Percentiles rank a stretch among this genome's conserved stretches.
These are phyloP conservation scores for Astrephomene gubernaculifera DNA, from an alignment of 139 green algal genomes.

Conservation along the genomic window DNA sequence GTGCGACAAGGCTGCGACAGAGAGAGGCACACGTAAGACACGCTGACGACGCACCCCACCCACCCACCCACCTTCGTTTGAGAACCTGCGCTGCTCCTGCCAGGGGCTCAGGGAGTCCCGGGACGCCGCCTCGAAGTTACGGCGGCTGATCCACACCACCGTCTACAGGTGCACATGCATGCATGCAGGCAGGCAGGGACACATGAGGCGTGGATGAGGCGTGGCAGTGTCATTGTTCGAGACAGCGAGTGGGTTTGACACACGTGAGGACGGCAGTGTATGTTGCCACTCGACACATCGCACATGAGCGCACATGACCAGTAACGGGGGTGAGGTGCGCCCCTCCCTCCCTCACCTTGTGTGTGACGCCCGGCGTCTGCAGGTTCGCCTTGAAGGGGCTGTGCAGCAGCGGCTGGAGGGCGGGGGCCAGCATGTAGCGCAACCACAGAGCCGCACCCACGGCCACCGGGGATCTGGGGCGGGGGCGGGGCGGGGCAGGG, in stretches of 20 bases:
- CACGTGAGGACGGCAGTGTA: too few species aligned
- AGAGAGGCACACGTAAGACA: too few species aligned
- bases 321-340: too few species aligned
- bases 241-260: too few species aligned
- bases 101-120: not conserved
- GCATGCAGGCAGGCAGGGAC: not conserved
- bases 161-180: not conserved
- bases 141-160: constrained; percentile 40
- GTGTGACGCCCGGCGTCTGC: not conserved
- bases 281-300: too few species aligned
- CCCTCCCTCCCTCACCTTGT: constrained; percentile 13
- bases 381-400: not conserved
- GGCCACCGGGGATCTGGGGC: constrained; percentile 28
- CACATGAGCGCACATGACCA: too few species aligned
- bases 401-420: constrained; percentile 6
- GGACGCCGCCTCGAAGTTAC: constrained; percentile 1
- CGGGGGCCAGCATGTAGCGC: constrained; percentile 47
- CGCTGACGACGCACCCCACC: too few species aligned
- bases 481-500: not conserved
- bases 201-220: too few species aligned
- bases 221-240: too few species aligned
- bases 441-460: constrained; percentile 48
- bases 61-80: constrained; percentile 24
- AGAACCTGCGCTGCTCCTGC: not conserved
- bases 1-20: too few species aligned